Evolutionary conservation across 257 asterid genomes (phyloP), one percentile per base, ranked within the genome.

Genomic region (Capsicum chinense): DNA sequence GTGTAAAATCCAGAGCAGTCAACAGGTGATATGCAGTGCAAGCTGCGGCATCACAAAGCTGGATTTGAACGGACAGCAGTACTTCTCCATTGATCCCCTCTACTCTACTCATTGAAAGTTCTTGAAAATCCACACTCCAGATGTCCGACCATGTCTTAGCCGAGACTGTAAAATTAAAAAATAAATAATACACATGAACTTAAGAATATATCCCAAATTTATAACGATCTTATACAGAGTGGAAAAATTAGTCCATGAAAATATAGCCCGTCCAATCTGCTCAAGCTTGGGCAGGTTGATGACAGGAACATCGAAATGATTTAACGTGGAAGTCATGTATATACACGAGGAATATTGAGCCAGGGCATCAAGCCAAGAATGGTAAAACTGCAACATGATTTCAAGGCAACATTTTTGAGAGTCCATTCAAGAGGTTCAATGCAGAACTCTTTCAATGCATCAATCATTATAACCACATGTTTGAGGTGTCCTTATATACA

Each of bases 341-440:
- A 16, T 59, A 26, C 54, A 42, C 96, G 79, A 5, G 94, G 91
- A 11, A 94, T 89, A 67, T 91, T 93, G 58, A 92, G 92, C 91
- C 92, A 94, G 0, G 95, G 98, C 85, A 62, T 86, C 50, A 88
- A 83, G 2, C 95, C 98, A 4, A 92, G 88, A 69, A 94, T 87
- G 54, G 90, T 90, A 56, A 94, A 85, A 3, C 68, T 91, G 83
- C 91, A 91, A 42, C 88, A 87, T 62, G 86, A 37, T 47, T 83
- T 84, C 39, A 89, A 50, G 0, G 92, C 89, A 26, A 91, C 90
- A 47, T 86, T 92, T 86, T 88, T 85, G n/a, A 92, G 87, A 4
- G 92, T 91, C 94, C 98, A 91, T 69, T 93, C 95, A 19, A 94
- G 57, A 3, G 94, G 83, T 11, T 90, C 94, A 50, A 88, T 56